These are phyloP conservation scores for Eutrema heterophyllum DNA, from an alignment of 345 rosid species.

Conservation along the genomic window DNA sequence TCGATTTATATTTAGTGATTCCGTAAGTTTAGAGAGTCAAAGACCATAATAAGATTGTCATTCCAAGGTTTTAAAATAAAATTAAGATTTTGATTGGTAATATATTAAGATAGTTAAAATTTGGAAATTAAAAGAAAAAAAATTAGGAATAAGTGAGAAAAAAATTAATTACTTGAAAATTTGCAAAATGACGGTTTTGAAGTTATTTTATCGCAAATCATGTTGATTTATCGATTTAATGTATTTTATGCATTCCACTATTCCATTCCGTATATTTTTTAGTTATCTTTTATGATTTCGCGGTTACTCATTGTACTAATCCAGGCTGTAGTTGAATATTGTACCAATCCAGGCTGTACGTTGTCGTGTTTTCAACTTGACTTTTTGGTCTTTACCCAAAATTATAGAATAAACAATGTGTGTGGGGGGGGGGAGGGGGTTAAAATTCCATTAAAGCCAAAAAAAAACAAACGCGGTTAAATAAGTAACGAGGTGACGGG, in stretches of 20 bases:
- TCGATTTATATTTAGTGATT: too few species aligned
- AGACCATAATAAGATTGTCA: too few species aligned
- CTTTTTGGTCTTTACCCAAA: not conserved
- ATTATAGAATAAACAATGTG: not conserved
- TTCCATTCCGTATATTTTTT: not conserved
- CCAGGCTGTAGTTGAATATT: conserved; percentile 20
- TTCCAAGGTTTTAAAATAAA: too few species aligned
- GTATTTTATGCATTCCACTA: not conserved
- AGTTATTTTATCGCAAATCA: not conserved
- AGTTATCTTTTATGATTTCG: not conserved
- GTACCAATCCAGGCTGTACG: conserved; percentile 3
- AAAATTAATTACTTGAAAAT: too few species aligned
- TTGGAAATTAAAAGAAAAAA: too few species aligned
- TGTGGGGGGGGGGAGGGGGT: too few species aligned
- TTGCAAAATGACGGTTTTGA: not conserved
- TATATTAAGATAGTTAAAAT: too few species aligned
- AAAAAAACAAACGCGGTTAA: too few species aligned
- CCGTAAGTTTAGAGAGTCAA: too few species aligned
- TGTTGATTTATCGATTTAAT: not conserved
- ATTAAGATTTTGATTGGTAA: too few species aligned
- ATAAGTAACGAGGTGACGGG: too few species aligned
- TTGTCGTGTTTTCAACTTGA: not conserved
- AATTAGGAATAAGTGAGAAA: not conserved
- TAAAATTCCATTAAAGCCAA: too few species aligned
- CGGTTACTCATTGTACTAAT: not conserved